Evolutionary conservation across 2,329 filamentous ascomycete species (phyloP).

Genomic region (Tolypocladium paradoxum): DNA sequence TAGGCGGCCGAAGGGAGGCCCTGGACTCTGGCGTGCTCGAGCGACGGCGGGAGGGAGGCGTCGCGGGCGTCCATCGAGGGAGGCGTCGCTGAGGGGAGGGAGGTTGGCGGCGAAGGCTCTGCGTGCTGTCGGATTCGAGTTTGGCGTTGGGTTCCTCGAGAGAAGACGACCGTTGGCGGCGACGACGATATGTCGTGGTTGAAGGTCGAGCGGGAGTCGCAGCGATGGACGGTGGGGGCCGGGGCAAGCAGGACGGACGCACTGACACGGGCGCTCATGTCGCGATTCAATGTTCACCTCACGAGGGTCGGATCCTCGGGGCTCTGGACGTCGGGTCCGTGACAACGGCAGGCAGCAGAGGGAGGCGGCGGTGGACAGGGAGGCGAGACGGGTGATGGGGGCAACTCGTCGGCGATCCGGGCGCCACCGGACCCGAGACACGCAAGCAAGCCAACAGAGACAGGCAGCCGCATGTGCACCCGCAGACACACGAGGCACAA

Average conservation of each 20-base stretch:
- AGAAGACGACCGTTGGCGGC: not conserved
- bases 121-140: not conserved
- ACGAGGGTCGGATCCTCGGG: not conserved
- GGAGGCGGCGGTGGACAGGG: not conserved
- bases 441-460: too few relatives aligned
- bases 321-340: not conserved
- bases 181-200: not conserved
- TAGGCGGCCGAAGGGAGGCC: slow-evolving; percentile 56
- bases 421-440: too few relatives aligned
- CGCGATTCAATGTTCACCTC: not conserved
- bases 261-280: too few relatives aligned
- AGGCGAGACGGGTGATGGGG: not conserved
- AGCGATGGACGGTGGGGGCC: not conserved
- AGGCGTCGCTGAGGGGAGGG: not conserved
- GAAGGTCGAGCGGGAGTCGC: not conserved
- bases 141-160: not conserved
- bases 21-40: slow-evolving; percentile 41
- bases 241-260: not conserved
- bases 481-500: too few relatives aligned
- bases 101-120: not conserved
- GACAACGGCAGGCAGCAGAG: not conserved
- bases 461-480: not conserved
- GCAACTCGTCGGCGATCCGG: not conserved
- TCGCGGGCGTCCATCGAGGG: not conserved
- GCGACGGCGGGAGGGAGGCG: slow-evolving; percentile 30